Conservation (phyloP, 345 rosid species). For the Euphorbia lathyris region DNA sequence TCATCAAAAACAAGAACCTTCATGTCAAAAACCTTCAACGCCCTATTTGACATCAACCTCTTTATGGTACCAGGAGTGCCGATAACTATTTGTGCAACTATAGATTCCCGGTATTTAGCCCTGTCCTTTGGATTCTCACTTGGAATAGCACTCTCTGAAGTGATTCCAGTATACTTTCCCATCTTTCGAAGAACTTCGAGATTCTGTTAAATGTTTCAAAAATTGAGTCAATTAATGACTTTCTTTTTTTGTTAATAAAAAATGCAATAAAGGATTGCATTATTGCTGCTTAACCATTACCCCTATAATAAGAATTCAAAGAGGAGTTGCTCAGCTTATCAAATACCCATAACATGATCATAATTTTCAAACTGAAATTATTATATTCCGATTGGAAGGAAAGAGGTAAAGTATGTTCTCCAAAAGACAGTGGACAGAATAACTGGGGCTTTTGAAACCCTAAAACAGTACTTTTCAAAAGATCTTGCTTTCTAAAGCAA, state of each 20-base stretch:
- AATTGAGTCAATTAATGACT: neutral
- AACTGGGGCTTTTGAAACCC: neutral
- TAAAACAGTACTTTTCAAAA: neutral
- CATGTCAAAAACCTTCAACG: slow-evolving; percentile 44
- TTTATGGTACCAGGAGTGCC: slow-evolving; percentile 96
- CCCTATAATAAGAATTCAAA: neutral
- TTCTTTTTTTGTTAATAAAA: neutral
- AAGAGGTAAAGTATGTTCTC: neutral
- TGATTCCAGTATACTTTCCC: slow-evolving; percentile 87
- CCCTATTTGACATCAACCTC: slow-evolving; percentile 65
- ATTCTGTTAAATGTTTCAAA: slow-evolving; percentile 45
- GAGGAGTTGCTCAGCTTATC: neutral
- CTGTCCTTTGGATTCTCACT: slow-evolving; percentile 42
- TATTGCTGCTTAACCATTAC: no score
- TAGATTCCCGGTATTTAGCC: slow-evolving; percentile 35
- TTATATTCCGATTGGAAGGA: neutral
- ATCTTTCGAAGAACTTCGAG: slow-evolving; percentile 86
- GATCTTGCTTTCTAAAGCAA: neutral
- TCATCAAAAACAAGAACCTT: slow-evolving; percentile 94
- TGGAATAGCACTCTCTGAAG: slow-evolving; percentile 72
- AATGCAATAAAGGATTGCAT: neutral
- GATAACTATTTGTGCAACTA: slow-evolving; percentile 75
- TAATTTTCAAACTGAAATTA: neutral
- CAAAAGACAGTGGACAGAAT: neutral
- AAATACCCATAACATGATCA: neutral